A percentile compares a stretch with the other conserved stretches of the same genome.
Conservation (phyloP, 768 basidiomycete genomes). For the Lepiota brunneoincarnata region DNA sequence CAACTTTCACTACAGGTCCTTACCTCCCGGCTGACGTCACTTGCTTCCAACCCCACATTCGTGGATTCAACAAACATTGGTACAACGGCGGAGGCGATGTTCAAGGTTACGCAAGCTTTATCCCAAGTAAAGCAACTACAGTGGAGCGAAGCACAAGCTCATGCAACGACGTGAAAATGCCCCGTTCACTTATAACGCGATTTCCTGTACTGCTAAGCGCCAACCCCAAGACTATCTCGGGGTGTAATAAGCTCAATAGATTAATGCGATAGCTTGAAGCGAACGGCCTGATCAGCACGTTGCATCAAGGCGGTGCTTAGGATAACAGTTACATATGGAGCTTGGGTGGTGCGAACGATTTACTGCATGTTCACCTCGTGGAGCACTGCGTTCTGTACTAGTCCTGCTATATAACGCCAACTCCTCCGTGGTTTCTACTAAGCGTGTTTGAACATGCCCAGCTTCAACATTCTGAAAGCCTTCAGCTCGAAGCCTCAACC, state of each 20-base stretch:
- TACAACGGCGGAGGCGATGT: slow-evolving; percentile 64
- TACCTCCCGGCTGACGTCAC: slow-evolving; percentile 44
- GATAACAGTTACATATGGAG: slow-evolving; percentile 6
- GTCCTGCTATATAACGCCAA: background rate
- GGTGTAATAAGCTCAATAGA: background rate
- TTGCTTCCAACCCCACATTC: slow-evolving; percentile 35
- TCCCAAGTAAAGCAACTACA: slow-evolving; percentile 57
- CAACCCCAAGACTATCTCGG: background rate
- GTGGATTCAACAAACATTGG: slow-evolving; percentile 51
- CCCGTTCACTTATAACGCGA: too few relatives aligned
- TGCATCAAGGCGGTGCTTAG: background rate
- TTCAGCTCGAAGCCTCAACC: slow-evolving; percentile 8
- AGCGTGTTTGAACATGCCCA: slow-evolving; percentile 16
- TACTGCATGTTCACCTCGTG: slow-evolving; percentile 16
- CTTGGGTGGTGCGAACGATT: slow-evolving; percentile 9
- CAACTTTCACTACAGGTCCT: slow-evolving; percentile 51
- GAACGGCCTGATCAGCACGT: background rate
- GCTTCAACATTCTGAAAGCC: slow-evolving; percentile 26
- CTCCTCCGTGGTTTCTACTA: background rate
- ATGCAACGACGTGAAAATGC: background rate
- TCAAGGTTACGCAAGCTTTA: slow-evolving; percentile 62
- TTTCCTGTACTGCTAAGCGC: background rate
- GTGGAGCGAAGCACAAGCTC: slow-evolving; percentile 36
- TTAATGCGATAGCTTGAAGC: background rate
- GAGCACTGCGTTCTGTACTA: background rate